Evolutionary conservation across 495 filamentous ascomycete genomes (phyloP).

Genomic region (Astrocystis sublimbata): DNA sequence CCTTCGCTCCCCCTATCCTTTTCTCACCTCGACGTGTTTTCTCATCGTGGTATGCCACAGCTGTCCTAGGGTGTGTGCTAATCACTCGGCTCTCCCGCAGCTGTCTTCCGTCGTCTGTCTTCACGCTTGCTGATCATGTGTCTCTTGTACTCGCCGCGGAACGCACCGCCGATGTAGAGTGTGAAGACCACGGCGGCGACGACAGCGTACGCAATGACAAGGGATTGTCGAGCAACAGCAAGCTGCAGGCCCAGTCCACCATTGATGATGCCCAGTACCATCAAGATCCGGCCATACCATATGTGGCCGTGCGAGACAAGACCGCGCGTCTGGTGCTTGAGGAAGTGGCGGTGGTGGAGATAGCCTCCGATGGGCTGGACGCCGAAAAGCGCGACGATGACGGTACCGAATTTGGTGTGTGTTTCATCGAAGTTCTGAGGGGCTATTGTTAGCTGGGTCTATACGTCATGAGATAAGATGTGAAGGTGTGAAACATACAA

Average conservation of each 20-base stretch:
- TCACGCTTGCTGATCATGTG: neutral
- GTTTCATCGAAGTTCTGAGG: conserved; percentile 41
- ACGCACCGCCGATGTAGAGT: conserved; percentile 40
- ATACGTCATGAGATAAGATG: neutral
- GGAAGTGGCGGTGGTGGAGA: conserved; percentile 62
- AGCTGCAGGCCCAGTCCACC: conserved; percentile 66
- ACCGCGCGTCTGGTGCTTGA: conserved; percentile 49
- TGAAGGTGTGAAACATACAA: conserved; percentile 43
- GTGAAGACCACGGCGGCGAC: conserved; percentile 56
- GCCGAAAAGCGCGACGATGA: conserved; percentile 57
- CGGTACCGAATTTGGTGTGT: conserved; percentile 58
- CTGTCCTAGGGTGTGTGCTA: neutral
- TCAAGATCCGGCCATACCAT: conserved; percentile 66
- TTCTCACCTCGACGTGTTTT: neutral
- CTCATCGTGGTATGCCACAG: neutral
- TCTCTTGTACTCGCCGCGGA: conserved; percentile 22
- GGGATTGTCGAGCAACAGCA: conserved; percentile 42
- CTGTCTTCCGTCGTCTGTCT: too few relatives aligned
- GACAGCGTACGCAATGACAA: conserved; percentile 60
- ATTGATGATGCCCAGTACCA: conserved; percentile 69
- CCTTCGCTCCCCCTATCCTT: neutral
- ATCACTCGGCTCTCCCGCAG: conserved; percentile 8
- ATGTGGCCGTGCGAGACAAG: conserved; percentile 62
- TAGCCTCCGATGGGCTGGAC: conserved; percentile 66
- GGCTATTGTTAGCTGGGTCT: conserved; percentile 15